Percentiles rank a stretch among this genome's conserved stretches.
phyloP scores from a whole-genome alignment of 75 land plant species.

The Cupressus sempervirens region DNA sequence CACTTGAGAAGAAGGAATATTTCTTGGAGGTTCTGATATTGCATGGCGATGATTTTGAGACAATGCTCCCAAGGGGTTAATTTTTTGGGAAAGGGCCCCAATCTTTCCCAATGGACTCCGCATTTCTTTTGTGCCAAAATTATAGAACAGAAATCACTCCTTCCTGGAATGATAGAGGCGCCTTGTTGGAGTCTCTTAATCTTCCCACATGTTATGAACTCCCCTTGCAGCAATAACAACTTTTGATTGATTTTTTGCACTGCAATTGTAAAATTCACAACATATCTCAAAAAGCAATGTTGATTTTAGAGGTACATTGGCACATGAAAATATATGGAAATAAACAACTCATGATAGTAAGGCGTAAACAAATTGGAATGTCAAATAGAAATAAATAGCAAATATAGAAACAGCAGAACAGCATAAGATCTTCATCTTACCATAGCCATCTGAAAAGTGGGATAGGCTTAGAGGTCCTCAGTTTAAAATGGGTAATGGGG shows the following conservation, averaged over 20 bases:
- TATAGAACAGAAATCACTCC: conserved; percentile 1
- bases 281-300: background rate
- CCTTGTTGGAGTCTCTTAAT: background rate
- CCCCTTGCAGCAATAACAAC: background rate
- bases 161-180: conserved; percentile 1
- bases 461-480: background rate
- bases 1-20: conserved; percentile 30
- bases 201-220: background rate
- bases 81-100: conserved; percentile 41
- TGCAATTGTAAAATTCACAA: background rate
- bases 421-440: background rate
- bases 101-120: conserved; percentile 39
- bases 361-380: background rate
- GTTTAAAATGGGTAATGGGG: background rate
- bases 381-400: background rate
- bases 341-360: background rate
- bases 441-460: background rate
- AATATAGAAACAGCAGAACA: background rate
- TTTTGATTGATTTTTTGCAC: background rate
- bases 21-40: conserved; percentile 15
- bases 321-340: background rate
- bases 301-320: background rate
- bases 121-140: conserved; percentile 6
- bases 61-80: conserved; percentile 34
- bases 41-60: conserved; percentile 41